Evolutionary conservation across 106 monocot genomes (phyloP).

Genomic region (Allium cepa): DNA sequence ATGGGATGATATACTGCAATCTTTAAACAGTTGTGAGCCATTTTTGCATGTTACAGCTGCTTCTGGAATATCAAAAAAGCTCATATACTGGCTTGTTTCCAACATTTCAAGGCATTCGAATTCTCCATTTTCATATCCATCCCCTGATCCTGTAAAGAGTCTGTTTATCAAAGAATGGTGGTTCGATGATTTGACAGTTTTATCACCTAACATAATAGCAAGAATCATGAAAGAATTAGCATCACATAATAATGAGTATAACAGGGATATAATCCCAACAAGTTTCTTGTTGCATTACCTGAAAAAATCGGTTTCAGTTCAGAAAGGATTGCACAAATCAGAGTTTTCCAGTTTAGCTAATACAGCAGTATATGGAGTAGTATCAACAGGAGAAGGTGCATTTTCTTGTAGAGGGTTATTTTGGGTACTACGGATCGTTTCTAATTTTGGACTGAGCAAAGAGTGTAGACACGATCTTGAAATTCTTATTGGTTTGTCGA

Average conservation of each 20-base stretch:
- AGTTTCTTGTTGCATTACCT: conserved; percentile 68
- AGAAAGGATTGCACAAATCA: not conserved
- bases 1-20: conserved; percentile 44
- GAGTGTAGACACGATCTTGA: conserved; percentile 65
- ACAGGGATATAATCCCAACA: conserved; percentile 51
- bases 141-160: conserved; percentile 26
- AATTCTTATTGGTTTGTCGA: conserved; percentile 57
- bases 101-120: conserved; percentile 52
- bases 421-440: conserved; percentile 77
- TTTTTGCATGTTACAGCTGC: conserved; percentile 31
- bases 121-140: conserved; percentile 8
- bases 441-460: conserved; percentile 48
- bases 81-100: conserved; percentile 37
- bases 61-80: conserved; percentile 41
- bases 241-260: conserved; percentile 37
- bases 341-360: conserved; percentile 48
- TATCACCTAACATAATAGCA: conserved; percentile 39
- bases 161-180: conserved; percentile 56
- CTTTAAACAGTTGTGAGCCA: conserved; percentile 43
- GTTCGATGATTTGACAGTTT: conserved; percentile 48
- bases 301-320: not conserved
- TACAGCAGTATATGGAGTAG: conserved; percentile 72
- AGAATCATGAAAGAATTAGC: conserved; percentile 35
- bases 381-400: conserved; percentile 37
- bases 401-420: conserved; percentile 78